These are phyloP conservation scores for Ophiostoma fasciatum DNA, from an alignment of 2,329 filamentous ascomycete genomes.

Conservation along the genomic window DNA sequence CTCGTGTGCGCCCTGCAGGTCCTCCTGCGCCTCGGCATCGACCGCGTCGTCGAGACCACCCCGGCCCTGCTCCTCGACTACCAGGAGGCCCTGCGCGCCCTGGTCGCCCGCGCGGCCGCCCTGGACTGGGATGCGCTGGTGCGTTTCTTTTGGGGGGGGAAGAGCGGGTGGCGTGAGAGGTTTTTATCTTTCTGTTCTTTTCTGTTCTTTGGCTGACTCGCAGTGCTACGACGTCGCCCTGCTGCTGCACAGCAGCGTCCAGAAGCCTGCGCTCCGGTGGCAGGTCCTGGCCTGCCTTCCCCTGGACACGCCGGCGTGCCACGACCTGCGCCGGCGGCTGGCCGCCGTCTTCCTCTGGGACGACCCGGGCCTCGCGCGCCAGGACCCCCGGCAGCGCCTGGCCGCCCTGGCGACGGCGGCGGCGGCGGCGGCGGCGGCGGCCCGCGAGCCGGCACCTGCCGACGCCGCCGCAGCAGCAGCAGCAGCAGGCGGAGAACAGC, in stretches of 20 bases:
- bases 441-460: no score
- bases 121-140: slow-evolving; percentile 23
- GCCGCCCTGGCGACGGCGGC: slow-evolving; percentile 27
- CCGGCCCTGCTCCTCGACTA: slow-evolving; percentile 25
- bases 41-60: slow-evolving; percentile 31
- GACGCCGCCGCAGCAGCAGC: no score
- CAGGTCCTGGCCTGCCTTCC: slow-evolving; percentile 46
- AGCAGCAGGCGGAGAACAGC: slow-evolving; percentile 19
- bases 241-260: slow-evolving; percentile 31
- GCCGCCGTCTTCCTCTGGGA: slow-evolving; percentile 49
- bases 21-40: slow-evolving; percentile 40
- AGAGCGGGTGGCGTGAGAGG: no score
- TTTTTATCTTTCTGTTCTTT: no score
- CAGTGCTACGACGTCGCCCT: slow-evolving; percentile 33
- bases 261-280: slow-evolving; percentile 35
- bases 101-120: slow-evolving; percentile 28
- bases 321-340: slow-evolving; percentile 50
- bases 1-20: slow-evolving; percentile 27
- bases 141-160: no score
- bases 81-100: slow-evolving; percentile 26
- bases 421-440: no score
- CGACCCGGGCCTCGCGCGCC: slow-evolving; percentile 26
- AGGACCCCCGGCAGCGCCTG: slow-evolving; percentile 28
- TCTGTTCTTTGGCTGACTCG: slow-evolving; percentile 8
- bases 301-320: slow-evolving; percentile 29